phyloP scores from a whole-genome alignment of 139 green algal genomes.

The Closterium sp. region DNA sequence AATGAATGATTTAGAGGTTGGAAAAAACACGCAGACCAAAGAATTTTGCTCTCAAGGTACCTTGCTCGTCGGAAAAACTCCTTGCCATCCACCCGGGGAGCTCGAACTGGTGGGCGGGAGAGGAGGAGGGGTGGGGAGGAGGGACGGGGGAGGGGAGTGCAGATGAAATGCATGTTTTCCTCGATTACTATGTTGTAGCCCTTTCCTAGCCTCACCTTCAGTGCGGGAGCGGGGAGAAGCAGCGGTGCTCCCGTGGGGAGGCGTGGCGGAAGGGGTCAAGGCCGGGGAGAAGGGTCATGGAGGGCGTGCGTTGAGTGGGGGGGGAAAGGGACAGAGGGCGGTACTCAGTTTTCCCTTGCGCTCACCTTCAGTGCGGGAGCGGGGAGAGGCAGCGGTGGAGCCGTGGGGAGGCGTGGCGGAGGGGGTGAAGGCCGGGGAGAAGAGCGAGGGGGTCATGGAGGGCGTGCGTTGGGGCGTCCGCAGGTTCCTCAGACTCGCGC shows the following conservation, averaged over 20 bases:
- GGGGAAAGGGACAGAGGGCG: no score
- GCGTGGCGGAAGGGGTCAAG: not conserved
- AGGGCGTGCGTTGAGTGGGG: no score
- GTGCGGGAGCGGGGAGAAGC: not conserved
- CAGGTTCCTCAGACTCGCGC: not conserved
- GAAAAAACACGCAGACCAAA: no score
- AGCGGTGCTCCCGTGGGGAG: not conserved
- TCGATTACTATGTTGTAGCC: no score
- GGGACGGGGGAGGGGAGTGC: not conserved
- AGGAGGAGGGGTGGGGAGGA: no score
- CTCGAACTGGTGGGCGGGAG: not conserved
- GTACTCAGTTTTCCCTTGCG: no score
- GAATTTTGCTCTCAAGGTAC: constrained; percentile 13
- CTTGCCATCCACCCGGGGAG: constrained; percentile 63
- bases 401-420: not conserved
- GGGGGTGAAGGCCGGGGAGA: constrained; percentile 11
- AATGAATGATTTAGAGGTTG: no score
- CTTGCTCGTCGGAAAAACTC: constrained; percentile 70
- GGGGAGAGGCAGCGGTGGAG: not conserved
- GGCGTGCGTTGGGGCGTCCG: constrained; percentile 9
- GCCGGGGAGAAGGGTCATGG: not conserved
- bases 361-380: no score
- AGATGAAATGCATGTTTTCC: no score
- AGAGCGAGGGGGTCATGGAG: constrained; percentile 1
- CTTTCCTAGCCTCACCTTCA: not conserved